phyloP scores from a whole-genome alignment of 768 basidiomycete species.

The Pleurotus tuber-regium region DNA sequence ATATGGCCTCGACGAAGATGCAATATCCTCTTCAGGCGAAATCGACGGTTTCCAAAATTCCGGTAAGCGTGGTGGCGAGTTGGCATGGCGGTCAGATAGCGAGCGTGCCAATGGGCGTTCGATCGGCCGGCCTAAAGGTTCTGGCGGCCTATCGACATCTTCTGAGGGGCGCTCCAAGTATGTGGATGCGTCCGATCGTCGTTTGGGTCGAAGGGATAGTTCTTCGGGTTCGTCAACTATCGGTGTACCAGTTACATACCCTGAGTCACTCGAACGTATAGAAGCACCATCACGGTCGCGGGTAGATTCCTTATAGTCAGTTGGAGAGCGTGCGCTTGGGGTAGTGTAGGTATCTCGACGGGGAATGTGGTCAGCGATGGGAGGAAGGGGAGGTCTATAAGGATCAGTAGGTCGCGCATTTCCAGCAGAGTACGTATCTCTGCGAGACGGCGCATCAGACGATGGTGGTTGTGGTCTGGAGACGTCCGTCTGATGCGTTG shows the following conservation, averaged over 20 bases:
- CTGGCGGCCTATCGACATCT: constrained; percentile 12
- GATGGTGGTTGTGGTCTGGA: not conserved
- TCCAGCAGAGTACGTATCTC: not conserved
- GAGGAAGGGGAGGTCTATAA: not conserved
- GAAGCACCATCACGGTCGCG: constrained; percentile 9
- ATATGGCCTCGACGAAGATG: constrained; percentile 38
- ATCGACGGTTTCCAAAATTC: constrained; percentile 51
- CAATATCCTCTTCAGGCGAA: constrained; percentile 41
- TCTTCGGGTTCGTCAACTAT: constrained; percentile 28
- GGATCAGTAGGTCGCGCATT: not conserved
- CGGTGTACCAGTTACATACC: not conserved
- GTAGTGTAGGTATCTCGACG: not conserved
- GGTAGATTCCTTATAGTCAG: constrained; percentile 10
- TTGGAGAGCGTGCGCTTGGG: constrained; percentile 9
- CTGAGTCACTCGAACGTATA: constrained; percentile 4
- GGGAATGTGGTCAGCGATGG: not conserved
- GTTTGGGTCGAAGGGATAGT: constrained; percentile 18
- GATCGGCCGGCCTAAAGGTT: constrained; percentile 21
- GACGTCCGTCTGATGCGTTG: not conserved
- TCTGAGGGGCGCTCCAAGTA: constrained; percentile 1
- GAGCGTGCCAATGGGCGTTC: constrained; percentile 29
- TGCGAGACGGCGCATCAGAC: not conserved
- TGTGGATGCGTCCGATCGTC: constrained; percentile 5
- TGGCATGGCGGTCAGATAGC: constrained; percentile 30
- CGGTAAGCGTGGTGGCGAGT: constrained; percentile 32